Percentiles rank a stretch among this genome's conserved stretches.
These are phyloP conservation scores for Thelonectria discophora DNA, from an alignment of 2,329 filamentous ascomycete genomes.

Conservation along the genomic window DNA sequence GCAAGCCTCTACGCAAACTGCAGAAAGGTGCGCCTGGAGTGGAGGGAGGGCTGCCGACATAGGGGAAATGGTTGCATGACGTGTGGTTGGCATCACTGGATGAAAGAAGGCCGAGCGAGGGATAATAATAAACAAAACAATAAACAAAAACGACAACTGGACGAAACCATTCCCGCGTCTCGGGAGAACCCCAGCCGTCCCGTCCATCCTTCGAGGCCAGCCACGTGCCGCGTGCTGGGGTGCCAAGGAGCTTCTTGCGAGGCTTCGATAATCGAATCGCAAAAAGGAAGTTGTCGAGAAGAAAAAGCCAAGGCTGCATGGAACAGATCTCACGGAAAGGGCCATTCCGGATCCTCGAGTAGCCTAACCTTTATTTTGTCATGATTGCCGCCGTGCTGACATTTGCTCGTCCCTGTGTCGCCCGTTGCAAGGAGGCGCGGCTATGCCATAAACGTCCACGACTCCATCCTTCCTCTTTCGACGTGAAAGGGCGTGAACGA, in stretches of 20 bases:
- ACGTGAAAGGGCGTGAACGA: slow-evolving; percentile 9
- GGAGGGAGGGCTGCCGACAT: too few relatives aligned
- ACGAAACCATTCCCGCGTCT: neutral
- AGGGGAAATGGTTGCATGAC: neutral
- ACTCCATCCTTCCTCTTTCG: neutral
- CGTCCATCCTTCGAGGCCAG: neutral
- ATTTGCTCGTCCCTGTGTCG: neutral
- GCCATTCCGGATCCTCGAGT: neutral
- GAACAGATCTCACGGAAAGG: neutral
- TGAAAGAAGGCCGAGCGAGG: neutral
- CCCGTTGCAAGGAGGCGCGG: slow-evolving; percentile 19
- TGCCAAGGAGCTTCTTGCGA: neutral
- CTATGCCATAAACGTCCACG: slow-evolving; percentile 9
- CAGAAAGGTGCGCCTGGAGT: neutral
- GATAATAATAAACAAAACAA: neutral
- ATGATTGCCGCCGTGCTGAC: neutral
- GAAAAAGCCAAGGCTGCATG: too few relatives aligned
- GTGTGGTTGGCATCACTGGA: neutral
- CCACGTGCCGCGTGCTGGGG: neutral
- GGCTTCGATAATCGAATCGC: too few relatives aligned
- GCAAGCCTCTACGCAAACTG: neutral
- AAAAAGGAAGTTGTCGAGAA: too few relatives aligned
- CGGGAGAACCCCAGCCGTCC: neutral
- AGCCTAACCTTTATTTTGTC: neutral
- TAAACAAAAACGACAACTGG: slow-evolving; percentile 1